Conservation (phyloP, 164 flowering plant species). For the Liriodendron chinense region DNA sequence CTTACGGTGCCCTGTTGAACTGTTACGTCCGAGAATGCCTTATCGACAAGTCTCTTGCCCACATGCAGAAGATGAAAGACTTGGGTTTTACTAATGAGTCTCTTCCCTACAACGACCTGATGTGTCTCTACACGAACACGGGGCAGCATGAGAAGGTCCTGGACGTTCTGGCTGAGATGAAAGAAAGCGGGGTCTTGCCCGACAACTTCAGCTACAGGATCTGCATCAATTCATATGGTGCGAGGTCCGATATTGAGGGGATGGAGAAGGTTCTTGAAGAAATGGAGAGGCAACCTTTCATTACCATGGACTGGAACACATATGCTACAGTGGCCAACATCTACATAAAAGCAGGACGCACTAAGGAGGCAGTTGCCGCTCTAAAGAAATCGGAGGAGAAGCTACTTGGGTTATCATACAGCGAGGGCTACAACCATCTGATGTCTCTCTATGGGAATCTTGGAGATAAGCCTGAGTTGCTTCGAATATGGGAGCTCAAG, state of each 20-base stretch:
- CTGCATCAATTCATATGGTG: slow-evolving; percentile 33
- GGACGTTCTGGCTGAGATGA: slow-evolving; percentile 48
- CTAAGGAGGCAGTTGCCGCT: slow-evolving; percentile 28
- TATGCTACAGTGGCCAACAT: slow-evolving; percentile 37
- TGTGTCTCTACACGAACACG: slow-evolving; percentile 30
- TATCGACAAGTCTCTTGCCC: slow-evolving; percentile 39
- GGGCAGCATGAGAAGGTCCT: slow-evolving; percentile 43
- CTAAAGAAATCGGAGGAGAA: slow-evolving; percentile 26
- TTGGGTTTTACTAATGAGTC: slow-evolving; percentile 23
- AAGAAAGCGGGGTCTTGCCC: slow-evolving; percentile 26
- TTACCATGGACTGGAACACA: slow-evolving; percentile 27
- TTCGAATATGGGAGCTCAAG: slow-evolving; percentile 33
- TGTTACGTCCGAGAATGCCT: slow-evolving; percentile 29
- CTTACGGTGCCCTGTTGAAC: slow-evolving; percentile 39
- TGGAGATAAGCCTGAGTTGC: slow-evolving; percentile 37
- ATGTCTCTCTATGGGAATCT: slow-evolving; percentile 32
- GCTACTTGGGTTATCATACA: slow-evolving; percentile 5
- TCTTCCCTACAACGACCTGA: slow-evolving; percentile 33
- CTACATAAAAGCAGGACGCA: slow-evolving; percentile 36
- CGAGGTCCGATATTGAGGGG: slow-evolving; percentile 29
- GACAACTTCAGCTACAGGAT: slow-evolving; percentile 31
- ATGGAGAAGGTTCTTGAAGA: slow-evolving; percentile 34
- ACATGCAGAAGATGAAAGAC: slow-evolving; percentile 33
- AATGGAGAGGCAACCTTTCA: slow-evolving; percentile 30
- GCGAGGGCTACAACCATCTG: slow-evolving; percentile 13